phyloP scores from a whole-genome alignment of 805 yeast genomes.

The Myxozyma nipponensis region DNA sequence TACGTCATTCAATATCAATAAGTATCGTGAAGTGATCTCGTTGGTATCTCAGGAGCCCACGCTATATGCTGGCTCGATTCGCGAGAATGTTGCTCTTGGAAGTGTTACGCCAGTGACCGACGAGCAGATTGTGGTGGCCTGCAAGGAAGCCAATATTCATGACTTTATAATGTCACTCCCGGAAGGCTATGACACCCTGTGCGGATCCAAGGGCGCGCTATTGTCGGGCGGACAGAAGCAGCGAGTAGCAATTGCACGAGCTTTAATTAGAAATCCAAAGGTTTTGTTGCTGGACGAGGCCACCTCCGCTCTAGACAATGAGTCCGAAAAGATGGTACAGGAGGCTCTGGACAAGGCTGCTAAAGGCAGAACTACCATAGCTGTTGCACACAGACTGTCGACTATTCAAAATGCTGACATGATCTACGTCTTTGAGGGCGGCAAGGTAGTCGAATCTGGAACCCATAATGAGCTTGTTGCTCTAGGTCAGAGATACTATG shows the following conservation, averaged over 20 bases:
- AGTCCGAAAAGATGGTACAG: slow-evolving; percentile 67
- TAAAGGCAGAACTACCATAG: slow-evolving; percentile 59
- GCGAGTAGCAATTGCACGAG: slow-evolving; percentile 61
- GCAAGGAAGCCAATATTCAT: slow-evolving; percentile 51
- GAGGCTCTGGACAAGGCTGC: slow-evolving; percentile 58
- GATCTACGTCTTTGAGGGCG: slow-evolving; percentile 52
- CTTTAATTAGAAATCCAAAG: slow-evolving; percentile 54
- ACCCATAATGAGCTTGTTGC: slow-evolving; percentile 43
- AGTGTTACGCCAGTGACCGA: slow-evolving; percentile 37
- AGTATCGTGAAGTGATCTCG: slow-evolving; percentile 51
- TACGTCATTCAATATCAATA: slow-evolving; percentile 47
- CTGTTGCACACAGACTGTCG: slow-evolving; percentile 71
- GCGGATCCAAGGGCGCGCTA: slow-evolving; percentile 48
- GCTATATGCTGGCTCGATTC: slow-evolving; percentile 72
- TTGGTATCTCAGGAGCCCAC: slow-evolving; percentile 57
- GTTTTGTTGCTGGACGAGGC: slow-evolving; percentile 57
- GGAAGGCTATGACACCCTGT: slow-evolving; percentile 48
- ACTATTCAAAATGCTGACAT: slow-evolving; percentile 53
- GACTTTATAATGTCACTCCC: slow-evolving; percentile 52
- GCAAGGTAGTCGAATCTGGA: slow-evolving; percentile 53
- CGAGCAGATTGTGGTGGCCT: slow-evolving; percentile 43
- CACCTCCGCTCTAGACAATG: slow-evolving; percentile 51
- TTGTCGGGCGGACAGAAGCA: slow-evolving; percentile 66
- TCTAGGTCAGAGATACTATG: slow-evolving; percentile 39
- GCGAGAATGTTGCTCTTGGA: slow-evolving; percentile 62